A percentile compares a stretch with the other conserved stretches of the same genome.
phyloP scores from a whole-genome alignment of 495 filamentous ascomycete genomes.

The Penicillium dipodomyicola region DNA sequence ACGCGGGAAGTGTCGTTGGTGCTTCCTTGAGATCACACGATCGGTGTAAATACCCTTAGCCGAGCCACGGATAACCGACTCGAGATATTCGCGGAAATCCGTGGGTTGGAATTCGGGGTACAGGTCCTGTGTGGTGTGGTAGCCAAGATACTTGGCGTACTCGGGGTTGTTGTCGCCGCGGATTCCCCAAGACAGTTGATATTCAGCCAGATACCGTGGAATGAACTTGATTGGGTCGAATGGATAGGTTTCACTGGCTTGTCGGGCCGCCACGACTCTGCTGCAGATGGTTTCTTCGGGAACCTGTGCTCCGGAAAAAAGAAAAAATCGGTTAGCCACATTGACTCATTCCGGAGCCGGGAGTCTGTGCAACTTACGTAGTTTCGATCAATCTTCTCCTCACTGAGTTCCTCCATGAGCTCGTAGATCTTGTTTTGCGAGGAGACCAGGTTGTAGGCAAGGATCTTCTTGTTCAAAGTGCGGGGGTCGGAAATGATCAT shows the following conservation, averaged over 20 bases:
- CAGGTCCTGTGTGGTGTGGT: slow-evolving; percentile 53
- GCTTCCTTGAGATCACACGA: slow-evolving; percentile 43
- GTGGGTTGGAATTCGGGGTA: slow-evolving; percentile 52
- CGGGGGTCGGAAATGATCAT: slow-evolving; percentile 53
- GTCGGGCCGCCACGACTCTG: slow-evolving; percentile 39
- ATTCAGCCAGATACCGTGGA: slow-evolving; percentile 44
- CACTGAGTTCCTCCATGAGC: slow-evolving; percentile 50
- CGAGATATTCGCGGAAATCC: slow-evolving; percentile 44
- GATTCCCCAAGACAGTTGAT: slow-evolving; percentile 51
- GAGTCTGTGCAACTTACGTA: slow-evolving; percentile 43
- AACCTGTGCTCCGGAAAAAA: slow-evolving; percentile 31
- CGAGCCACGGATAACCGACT: slow-evolving; percentile 38
- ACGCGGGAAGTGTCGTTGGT: slow-evolving; percentile 45
- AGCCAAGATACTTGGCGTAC: slow-evolving; percentile 58
- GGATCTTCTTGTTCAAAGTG: slow-evolving; percentile 57
- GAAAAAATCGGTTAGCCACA: slow-evolving; percentile 12
- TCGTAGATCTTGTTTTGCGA: slow-evolving; percentile 51
- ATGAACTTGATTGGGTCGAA: slow-evolving; percentile 48
- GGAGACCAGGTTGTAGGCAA: slow-evolving; percentile 50
- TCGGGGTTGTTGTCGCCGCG: slow-evolving; percentile 58
- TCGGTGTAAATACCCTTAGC: slow-evolving; percentile 48
- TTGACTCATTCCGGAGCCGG: not conserved
- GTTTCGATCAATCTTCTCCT: slow-evolving; percentile 52
- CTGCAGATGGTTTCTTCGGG: slow-evolving; percentile 45
- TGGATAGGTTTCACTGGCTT: slow-evolving; percentile 49